phyloP scores from a whole-genome alignment of 1,284 basidiomycete genomes.

The Sparassis latifolia region DNA sequence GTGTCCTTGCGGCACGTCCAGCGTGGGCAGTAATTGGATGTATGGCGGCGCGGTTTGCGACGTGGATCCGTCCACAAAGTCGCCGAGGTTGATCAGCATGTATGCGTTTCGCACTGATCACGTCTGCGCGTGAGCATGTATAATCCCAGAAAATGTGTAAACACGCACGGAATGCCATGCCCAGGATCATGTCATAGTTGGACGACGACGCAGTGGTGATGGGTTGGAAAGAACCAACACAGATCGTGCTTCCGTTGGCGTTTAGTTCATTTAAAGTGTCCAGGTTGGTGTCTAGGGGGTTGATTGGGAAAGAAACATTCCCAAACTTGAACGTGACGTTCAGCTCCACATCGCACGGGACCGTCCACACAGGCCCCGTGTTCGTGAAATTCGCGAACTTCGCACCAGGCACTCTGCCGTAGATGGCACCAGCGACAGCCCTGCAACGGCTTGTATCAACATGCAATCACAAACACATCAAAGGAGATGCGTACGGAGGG shows the following conservation, averaged over 20 bases:
- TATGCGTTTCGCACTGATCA: constrained; percentile 62
- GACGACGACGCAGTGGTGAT: constrained; percentile 41
- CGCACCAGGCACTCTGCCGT: constrained; percentile 43
- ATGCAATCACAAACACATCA: constrained; percentile 1
- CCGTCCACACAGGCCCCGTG: constrained; percentile 45
- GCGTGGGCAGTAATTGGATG: constrained; percentile 54
- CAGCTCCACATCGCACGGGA: constrained; percentile 55
- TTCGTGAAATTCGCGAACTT: constrained; percentile 36
- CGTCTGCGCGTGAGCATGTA: too few species aligned
- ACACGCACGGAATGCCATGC: constrained; percentile 69
- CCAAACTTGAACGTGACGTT: constrained; percentile 56
- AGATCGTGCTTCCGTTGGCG: constrained; percentile 17
- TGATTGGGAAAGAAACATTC: constrained; percentile 46
- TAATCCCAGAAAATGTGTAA: neutral
- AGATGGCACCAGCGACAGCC: constrained; percentile 48
- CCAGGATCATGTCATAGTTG: constrained; percentile 71
- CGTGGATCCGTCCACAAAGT: constrained; percentile 38
- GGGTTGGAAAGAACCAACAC: constrained; percentile 54
- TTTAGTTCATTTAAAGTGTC: constrained; percentile 14
- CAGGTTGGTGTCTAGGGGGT: constrained; percentile 54
- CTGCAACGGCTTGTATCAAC: constrained; percentile 24
- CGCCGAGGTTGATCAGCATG: constrained; percentile 53
- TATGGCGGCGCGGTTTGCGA: constrained; percentile 38
- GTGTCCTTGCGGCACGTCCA: constrained; percentile 34
- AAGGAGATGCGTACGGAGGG: constrained; percentile 33